phyloP scores from a whole-genome alignment of 1,284 basidiomycete species.

The Calocybe gambosa region DNA sequence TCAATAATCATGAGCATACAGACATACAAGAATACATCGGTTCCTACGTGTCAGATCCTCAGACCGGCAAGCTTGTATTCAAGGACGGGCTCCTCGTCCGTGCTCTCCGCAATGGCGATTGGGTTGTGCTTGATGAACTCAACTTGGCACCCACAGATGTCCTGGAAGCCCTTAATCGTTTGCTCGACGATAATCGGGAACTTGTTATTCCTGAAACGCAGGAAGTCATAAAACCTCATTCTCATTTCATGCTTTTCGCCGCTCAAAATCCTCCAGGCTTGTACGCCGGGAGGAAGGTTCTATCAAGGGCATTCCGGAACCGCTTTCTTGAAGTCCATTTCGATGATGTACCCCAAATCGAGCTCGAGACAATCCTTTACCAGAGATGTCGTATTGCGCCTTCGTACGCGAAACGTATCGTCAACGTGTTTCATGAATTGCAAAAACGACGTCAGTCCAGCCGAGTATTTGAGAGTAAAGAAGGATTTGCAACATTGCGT shows the following conservation, averaged over 20 bases:
- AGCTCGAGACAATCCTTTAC: conserved; percentile 90
- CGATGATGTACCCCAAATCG: conserved; percentile 91
- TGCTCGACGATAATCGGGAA: conserved; percentile 97
- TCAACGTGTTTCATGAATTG: conserved; percentile 89
- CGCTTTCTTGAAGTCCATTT: conserved; percentile 99
- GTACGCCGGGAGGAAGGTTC: conserved; percentile 94
- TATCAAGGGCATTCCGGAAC: conserved; percentile 96
- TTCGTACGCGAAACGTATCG: conserved; percentile 88
- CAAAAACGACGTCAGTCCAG: conserved; percentile 88
- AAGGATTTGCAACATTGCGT: conserved; percentile 93
- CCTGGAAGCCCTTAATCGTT: conserved; percentile 92
- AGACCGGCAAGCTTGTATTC: conserved; percentile 90
- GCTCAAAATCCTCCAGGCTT: conserved; percentile 98
- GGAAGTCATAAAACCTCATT: conserved; percentile 91
- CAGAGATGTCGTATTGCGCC: conserved; percentile 88
- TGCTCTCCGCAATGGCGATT: conserved; percentile 88
- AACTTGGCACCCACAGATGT: conserved; percentile 98
- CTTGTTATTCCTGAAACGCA: conserved; percentile 95
- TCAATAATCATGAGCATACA: conserved; percentile 99
- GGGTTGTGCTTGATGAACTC: conserved; percentile 98
- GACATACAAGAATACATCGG: conserved; percentile 99
- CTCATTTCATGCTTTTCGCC: conserved; percentile 97
- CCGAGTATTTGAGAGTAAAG: conserved; percentile 96
- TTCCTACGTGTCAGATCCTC: conserved; percentile 91
- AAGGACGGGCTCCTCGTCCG: conserved; percentile 93